Percentiles rank a stretch among this genome's conserved stretches.
Conservation (phyloP, 805 yeast species). For the Jamesozyma jinghongensis region DNA sequence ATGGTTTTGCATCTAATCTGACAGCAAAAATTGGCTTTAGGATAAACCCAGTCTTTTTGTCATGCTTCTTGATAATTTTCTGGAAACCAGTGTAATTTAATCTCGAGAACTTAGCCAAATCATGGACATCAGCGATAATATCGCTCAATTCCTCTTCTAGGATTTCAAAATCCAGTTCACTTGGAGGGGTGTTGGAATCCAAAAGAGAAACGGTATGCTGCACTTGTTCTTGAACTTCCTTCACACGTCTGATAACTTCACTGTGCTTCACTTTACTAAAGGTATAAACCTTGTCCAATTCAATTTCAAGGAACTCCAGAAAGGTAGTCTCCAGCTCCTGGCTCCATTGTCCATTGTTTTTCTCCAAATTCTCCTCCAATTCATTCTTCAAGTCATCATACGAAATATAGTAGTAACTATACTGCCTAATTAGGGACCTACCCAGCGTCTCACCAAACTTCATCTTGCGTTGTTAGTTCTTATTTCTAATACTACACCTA, state of each 20-base stretch:
- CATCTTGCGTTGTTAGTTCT: no score
- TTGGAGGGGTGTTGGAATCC: slow-evolving; percentile 40
- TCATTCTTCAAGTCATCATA: slow-evolving; percentile 86
- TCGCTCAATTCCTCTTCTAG: slow-evolving; percentile 72
- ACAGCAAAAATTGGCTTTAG: slow-evolving; percentile 90
- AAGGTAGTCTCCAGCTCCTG: slow-evolving; percentile 75
- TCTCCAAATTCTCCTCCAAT: slow-evolving; percentile 56
- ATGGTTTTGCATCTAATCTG: slow-evolving; percentile 86
- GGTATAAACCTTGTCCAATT: slow-evolving; percentile 85
- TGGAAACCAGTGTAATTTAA: slow-evolving; percentile 96
- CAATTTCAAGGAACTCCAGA: slow-evolving; percentile 63
- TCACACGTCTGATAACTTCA: slow-evolving; percentile 78
- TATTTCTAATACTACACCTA: not conserved
- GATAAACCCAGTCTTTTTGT: slow-evolving; percentile 71
- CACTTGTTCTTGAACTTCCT: slow-evolving; percentile 69
- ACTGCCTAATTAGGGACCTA: slow-evolving; percentile 81
- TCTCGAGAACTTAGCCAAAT: slow-evolving; percentile 85
- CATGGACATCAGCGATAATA: slow-evolving; percentile 95
- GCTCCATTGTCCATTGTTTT: slow-evolving; percentile 55
- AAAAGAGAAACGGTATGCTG: slow-evolving; percentile 52
- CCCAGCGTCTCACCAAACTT: slow-evolving; percentile 93
- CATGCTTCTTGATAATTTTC: slow-evolving; percentile 93
- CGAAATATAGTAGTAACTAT: slow-evolving; percentile 80
- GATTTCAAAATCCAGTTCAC: slow-evolving; percentile 61
- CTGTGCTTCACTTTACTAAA: slow-evolving; percentile 83